Conservation (phyloP, 371 early-diverging fungal genomes). For the Funneliformis caledonium region DNA sequence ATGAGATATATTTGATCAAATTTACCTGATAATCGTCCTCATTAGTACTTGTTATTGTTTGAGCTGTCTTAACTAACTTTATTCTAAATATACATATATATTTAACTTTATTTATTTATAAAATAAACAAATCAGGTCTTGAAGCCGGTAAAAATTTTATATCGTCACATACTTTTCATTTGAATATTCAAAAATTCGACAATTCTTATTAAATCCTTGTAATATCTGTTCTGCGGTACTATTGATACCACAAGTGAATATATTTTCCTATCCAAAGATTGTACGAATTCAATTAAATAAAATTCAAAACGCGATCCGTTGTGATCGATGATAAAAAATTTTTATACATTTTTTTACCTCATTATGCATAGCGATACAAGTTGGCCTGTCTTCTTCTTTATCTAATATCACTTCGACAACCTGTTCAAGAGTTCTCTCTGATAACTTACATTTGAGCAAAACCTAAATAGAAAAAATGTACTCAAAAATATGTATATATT, state of each 20-base stretch:
- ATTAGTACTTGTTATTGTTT: constrained; percentile 25
- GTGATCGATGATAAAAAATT: not conserved
- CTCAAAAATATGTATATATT: not conserved
- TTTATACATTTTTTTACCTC: constrained; percentile 1
- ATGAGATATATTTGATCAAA: not conserved
- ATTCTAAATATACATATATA: constrained; percentile 16
- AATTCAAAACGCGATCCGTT: not conserved
- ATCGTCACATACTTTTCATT: constrained; percentile 23
- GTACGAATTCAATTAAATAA: not conserved
- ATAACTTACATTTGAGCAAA: not conserved
- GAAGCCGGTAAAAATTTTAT: not conserved
- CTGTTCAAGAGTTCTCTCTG: not conserved
- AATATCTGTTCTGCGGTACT: constrained; percentile 26
- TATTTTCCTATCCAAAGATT: constrained; percentile 9
- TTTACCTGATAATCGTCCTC: constrained; percentile 32
- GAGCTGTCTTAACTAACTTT: not conserved
- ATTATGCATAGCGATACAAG: constrained; percentile 19
- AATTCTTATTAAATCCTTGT: constrained; percentile 26
- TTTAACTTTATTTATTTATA: not conserved
- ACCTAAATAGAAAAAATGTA: not conserved
- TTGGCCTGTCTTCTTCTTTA: constrained; percentile 18
- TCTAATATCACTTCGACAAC: constrained; percentile 10
- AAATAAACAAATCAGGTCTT: not conserved
- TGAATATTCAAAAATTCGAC: constrained; percentile 33
- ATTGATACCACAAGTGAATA: constrained; percentile 32